Percentiles rank a stretch among this genome's conserved stretches.
Conservation (phyloP, 495 filamentous ascomycete species). For the Neurospora sp. region DNA sequence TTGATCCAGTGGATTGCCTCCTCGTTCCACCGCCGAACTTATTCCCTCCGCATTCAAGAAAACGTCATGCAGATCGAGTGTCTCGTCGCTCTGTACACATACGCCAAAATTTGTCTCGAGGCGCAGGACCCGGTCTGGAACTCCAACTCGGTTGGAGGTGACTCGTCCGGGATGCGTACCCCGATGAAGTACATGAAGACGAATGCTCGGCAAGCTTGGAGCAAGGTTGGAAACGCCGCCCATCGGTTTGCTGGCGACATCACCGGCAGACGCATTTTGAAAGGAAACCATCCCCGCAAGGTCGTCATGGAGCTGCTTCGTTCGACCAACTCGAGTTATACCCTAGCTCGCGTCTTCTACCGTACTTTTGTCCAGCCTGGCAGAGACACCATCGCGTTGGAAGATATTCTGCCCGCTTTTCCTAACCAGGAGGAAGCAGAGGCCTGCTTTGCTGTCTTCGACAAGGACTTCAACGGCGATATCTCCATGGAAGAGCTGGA, state of each 20-base stretch:
- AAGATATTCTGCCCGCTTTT: conserved; percentile 73
- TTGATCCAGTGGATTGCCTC: conserved; percentile 91
- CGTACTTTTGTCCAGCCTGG: conserved; percentile 73
- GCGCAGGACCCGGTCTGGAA: conserved; percentile 57
- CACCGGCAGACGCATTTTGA: conserved; percentile 65
- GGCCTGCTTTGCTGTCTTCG: conserved; percentile 85
- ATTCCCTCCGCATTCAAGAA: conserved; percentile 81
- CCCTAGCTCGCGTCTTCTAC: conserved; percentile 86
- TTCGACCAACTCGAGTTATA: conserved; percentile 65
- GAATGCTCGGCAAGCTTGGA: conserved; percentile 61
- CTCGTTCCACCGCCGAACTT: conserved; percentile 85
- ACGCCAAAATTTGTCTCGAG: conserved; percentile 62
- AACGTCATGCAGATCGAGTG: conserved; percentile 60
- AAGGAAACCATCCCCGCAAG: conserved; percentile 74
- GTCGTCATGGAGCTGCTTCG: conserved; percentile 70
- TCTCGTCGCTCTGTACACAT: conserved; percentile 58
- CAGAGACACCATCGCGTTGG: conserved; percentile 61
- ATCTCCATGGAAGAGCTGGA: conserved; percentile 95
- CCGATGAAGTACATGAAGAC: conserved; percentile 60
- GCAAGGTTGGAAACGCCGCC: conserved; percentile 77
- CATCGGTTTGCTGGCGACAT: conserved; percentile 92
- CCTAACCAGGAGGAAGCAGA: conserved; percentile 81
- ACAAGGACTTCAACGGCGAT: conserved; percentile 94
- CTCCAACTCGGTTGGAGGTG: conserved; percentile 9
- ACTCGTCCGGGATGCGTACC: conserved; percentile 53